Percentiles rank a stretch among this genome's conserved stretches.
Evolutionary conservation across 2,329 filamentous ascomycete species (phyloP).

Genomic region (Arthroderma sp.): DNA sequence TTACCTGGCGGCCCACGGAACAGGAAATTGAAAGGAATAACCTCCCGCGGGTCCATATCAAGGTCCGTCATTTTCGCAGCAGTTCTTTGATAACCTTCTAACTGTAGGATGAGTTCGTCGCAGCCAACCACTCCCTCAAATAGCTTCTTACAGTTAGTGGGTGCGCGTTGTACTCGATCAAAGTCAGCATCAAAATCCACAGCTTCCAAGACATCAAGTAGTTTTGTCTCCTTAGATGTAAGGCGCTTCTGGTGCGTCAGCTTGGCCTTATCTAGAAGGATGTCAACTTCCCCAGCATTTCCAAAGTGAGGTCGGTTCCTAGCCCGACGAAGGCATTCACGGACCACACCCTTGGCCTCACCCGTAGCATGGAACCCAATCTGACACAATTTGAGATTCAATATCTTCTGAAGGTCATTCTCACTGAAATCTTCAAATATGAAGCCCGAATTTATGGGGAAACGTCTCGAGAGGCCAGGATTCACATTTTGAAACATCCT

Average conservation of each 20-base stretch:
- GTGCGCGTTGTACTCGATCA: too few species aligned
- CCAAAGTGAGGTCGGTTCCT: constrained; percentile 55
- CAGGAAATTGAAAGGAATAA: constrained; percentile 56
- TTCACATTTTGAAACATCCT: constrained; percentile 64
- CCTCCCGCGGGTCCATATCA: constrained; percentile 44
- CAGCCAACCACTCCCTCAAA: constrained; percentile 51
- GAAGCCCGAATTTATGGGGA: constrained; percentile 54
- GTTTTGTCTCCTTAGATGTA: constrained; percentile 21
- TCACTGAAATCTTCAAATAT: constrained; percentile 55
- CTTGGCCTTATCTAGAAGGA: constrained; percentile 53
- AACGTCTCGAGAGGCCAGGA: constrained; percentile 56
- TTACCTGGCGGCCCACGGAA: constrained; percentile 55
- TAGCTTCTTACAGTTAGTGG: constrained; percentile 41
- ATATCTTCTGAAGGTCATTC: constrained; percentile 45
- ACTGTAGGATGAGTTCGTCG: constrained; percentile 41
- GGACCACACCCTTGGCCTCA: constrained; percentile 47
- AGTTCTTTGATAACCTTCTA: constrained; percentile 45
- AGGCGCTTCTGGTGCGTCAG: constrained; percentile 31
- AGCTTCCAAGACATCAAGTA: constrained; percentile 29
- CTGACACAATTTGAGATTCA: constrained; percentile 50
- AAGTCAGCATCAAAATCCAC: constrained; percentile 50
- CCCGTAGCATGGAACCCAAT: constrained; percentile 44
- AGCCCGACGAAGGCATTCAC: too few species aligned
- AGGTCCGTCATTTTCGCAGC: constrained; percentile 41
- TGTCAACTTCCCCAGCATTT: constrained; percentile 63